Conservation (phyloP, 2,329 filamentous ascomycete genomes). For the Verticillium longisporum region DNA sequence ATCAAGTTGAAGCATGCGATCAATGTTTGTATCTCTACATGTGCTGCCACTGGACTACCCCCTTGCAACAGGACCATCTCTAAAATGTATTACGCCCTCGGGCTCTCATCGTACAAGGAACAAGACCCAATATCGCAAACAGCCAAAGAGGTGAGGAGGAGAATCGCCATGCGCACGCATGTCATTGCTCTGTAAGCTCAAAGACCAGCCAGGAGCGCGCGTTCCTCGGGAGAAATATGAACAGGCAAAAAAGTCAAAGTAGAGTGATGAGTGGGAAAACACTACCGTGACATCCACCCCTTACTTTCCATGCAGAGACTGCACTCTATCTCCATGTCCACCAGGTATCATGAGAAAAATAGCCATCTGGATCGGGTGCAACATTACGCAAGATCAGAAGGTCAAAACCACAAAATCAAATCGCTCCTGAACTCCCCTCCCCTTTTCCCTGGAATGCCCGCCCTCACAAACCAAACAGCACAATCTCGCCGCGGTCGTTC, state of each 20-base stretch:
- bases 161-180: neutral
- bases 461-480: constrained; percentile 49
- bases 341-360: neutral
- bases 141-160: neutral
- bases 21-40: neutral
- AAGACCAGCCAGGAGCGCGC: constrained; percentile 3
- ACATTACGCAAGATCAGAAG: neutral
- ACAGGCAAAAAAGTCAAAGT: neutral
- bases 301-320: neutral
- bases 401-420: neutral
- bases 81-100: neutral
- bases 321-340: neutral
- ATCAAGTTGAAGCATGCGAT: neutral
- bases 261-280: neutral
- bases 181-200: constrained; percentile 4
- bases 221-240: neutral
- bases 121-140: neutral
- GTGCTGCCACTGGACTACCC: neutral
- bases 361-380: neutral
- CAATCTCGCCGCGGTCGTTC: constrained; percentile 84
- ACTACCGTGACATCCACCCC: neutral
- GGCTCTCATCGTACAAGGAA: neutral
- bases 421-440: neutral
- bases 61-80: neutral
- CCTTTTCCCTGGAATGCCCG: neutral